These are phyloP conservation scores for Cicer cuneatum DNA, from an alignment of 306 rosid species.

Conservation along the genomic window DNA sequence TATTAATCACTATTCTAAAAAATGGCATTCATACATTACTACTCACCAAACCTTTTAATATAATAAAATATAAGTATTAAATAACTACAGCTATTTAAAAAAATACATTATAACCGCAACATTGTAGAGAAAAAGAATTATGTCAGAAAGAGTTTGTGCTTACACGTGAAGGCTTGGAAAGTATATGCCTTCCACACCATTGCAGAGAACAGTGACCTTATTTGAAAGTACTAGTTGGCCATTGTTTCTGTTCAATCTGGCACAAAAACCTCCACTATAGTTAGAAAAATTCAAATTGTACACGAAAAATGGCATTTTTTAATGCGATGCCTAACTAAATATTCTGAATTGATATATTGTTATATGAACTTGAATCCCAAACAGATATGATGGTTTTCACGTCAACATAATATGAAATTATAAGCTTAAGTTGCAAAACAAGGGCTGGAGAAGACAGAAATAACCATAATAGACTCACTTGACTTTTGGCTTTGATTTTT, in stretches of 20 bases:
- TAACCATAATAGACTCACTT: slow-evolving; percentile 63
- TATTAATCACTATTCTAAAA: no score
- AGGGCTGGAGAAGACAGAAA: neutral
- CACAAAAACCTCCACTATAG: slow-evolving; percentile 40
- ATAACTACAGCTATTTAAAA: no score
- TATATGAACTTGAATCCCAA: slow-evolving; percentile 34
- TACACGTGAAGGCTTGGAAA: slow-evolving; percentile 99
- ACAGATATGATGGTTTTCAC: neutral
- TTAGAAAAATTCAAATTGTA: slow-evolving; percentile 43
- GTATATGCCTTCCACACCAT: slow-evolving; percentile 89
- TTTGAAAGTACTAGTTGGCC: slow-evolving; percentile 68
- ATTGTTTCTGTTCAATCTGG: slow-evolving; percentile 68
- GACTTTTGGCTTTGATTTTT: slow-evolving; percentile 72
- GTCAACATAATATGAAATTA: slow-evolving; percentile 17
- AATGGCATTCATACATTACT: no score
- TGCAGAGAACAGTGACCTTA: slow-evolving; percentile 94
- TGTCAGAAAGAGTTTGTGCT: slow-evolving; percentile 50
- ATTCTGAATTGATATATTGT: slow-evolving; percentile 21
- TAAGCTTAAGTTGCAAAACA: slow-evolving; percentile 17
- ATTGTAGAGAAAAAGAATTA: neutral
- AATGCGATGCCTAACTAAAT: neutral
- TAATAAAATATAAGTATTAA: no score
- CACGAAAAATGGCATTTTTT: neutral
- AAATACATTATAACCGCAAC: no score
- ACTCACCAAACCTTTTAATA: no score